phyloP scores from a whole-genome alignment of 2,329 filamentous ascomycete genomes.

The Beauveria rudraprayagi region DNA sequence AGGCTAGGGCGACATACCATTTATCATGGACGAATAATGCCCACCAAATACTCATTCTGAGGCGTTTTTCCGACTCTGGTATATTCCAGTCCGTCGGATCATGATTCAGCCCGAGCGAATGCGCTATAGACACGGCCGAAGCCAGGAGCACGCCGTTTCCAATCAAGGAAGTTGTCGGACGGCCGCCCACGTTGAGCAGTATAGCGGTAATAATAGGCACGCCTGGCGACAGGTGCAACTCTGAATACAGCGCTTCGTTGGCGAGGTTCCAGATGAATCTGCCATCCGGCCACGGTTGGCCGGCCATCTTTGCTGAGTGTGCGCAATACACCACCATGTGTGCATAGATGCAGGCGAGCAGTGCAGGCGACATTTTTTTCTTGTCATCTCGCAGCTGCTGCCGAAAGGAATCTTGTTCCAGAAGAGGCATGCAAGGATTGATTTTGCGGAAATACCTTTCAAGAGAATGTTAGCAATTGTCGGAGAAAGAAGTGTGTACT shows the following conservation, averaged over 20 bases:
- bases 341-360: conserved; percentile 50
- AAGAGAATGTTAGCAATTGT: not conserved
- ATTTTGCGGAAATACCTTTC: conserved; percentile 45
- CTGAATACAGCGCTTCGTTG: conserved; percentile 50
- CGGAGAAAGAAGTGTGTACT: not conserved
- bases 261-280: conserved; percentile 57
- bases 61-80: conserved; percentile 38
- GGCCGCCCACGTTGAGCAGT: conserved; percentile 50
- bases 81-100: conserved; percentile 46
- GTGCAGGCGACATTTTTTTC: conserved; percentile 44
- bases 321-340: conserved; percentile 52
- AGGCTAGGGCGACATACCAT: conserved; percentile 31
- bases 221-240: conserved; percentile 50
- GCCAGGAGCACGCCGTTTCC: conserved; percentile 46
- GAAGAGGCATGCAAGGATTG: conserved; percentile 53
- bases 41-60: conserved; percentile 51
- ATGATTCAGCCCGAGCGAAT: conserved; percentile 47
- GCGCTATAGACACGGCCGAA: conserved; percentile 41
- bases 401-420: conserved; percentile 47
- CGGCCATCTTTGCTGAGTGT: conserved; percentile 27
- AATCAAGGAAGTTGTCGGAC: conserved; percentile 52
- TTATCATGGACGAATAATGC: conserved; percentile 44
- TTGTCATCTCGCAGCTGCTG: conserved; percentile 36
- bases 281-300: conserved; percentile 39
- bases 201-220: conserved; percentile 50